phyloP scores from a whole-genome alignment of 2,329 filamentous ascomycete genomes.

The Colletotrichum sp. region DNA sequence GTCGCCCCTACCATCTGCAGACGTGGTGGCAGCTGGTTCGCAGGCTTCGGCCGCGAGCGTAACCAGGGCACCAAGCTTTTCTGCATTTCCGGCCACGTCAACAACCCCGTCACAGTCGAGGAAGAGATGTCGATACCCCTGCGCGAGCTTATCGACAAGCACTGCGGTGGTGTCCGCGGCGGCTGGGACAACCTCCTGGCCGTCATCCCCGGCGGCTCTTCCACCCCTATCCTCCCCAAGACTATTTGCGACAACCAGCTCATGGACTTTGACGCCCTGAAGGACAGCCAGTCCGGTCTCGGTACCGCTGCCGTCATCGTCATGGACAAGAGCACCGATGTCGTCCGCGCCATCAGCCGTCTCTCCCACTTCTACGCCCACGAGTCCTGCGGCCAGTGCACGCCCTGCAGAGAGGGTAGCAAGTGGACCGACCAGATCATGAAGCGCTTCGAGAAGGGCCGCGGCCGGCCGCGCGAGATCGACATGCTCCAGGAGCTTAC shows the following conservation, averaged over 20 bases:
- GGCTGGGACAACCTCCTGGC: constrained; percentile 98
- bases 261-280: constrained; percentile 98
- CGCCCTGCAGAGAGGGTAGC: constrained; percentile 97
- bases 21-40: constrained; percentile 92
- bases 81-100: constrained; percentile 98
- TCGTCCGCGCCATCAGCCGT: constrained; percentile 91
- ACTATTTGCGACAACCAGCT: constrained; percentile 89
- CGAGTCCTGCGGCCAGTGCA: constrained; percentile 98
- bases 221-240: constrained; percentile 94
- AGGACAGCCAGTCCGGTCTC: constrained; percentile 96
- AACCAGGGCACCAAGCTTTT: constrained; percentile 98
- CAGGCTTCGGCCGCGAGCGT: constrained; percentile 89
- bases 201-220: constrained; percentile 94
- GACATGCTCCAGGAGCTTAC: constrained; percentile 99
- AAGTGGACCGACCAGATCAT: constrained; percentile 99
- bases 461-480: constrained; percentile 89
- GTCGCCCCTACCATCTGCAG: constrained; percentile 96
- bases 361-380: constrained; percentile 98
- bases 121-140: constrained; percentile 99
- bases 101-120: constrained; percentile 97
- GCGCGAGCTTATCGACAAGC: constrained; percentile 94
- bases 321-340: constrained; percentile 98
- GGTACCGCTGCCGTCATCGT: constrained; percentile 98
- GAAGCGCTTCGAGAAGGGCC: constrained; percentile 91
- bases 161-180: constrained; percentile 94